Evolutionary conservation across 192 early-diverging fungal genomes (phyloP), one percentile per base, ranked within the genome.

Genomic region (Ambispora gerdemannii): DNA sequence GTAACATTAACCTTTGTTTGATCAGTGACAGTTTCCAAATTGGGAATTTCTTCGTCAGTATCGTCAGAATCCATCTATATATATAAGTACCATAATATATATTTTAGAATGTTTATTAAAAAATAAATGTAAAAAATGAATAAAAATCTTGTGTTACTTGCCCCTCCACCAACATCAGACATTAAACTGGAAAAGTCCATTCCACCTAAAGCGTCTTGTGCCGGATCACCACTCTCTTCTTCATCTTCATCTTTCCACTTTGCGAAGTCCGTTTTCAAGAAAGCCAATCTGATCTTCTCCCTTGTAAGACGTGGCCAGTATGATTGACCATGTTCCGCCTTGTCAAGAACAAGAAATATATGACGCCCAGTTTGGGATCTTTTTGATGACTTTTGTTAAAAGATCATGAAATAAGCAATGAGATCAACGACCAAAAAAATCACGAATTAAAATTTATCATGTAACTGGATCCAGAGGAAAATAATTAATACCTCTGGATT

Each of bases 241-340:
- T 98, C 94, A 76, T 96, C 93, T 74, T 94, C 93, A 76, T 96
- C 94, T 80, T 84, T 90, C 92, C 93, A 98, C 72, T 79, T 88
- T 52, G 84, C 71, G 76, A 98, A 98, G 74, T 98, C 95, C 6
- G 92, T 93, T 83, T 95, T 94, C 61, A 98, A 69, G 60, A 84
- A 98, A 76, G 86, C 82, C 59, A 79, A 75, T 78, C 89, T 92
- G 8, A 3, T 73, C 31, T 67, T 75, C 17, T 80, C 85, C 81
- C 93, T 88, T 62, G 82, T 84, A 74, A 98, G 81, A 60, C 92
- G 88, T 25, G 91, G 88, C 95, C 95, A 98, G 83, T 89, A 95
- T 28, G 64, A 59, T 63, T 87, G 77, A 33, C 67, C 80, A 55
- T 82, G 79, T 62, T 89, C 83, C 69, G 83, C 84, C 80, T 97